These are phyloP conservation scores for Paratinospora sagittata DNA, from an alignment of 164 flowering plant genomes.

Conservation along the genomic window DNA sequence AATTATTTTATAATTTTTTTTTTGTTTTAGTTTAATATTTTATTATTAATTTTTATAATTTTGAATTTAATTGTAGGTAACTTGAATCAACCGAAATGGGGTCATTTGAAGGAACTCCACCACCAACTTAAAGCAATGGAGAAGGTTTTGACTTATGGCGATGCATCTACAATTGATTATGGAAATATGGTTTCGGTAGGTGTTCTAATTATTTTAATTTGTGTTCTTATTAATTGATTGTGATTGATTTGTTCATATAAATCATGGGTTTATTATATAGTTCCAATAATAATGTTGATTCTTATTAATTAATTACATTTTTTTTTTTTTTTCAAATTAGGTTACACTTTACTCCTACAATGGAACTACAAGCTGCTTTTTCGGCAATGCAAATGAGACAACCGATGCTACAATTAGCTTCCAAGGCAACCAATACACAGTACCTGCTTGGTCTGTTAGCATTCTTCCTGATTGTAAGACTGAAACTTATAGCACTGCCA, in stretches of 20 bases:
- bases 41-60: no score
- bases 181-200: conserved; percentile 10
- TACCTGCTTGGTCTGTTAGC: conserved; percentile 85
- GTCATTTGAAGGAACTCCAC: conserved; percentile 17
- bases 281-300: no score
- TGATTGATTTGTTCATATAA: not conserved
- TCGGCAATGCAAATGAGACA: conserved; percentile 23
- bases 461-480: conserved; percentile 49
- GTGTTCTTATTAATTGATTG: not conserved
- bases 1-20: no score
- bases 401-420: not conserved
- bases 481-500: conserved; percentile 53
- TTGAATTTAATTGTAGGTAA: conserved; percentile 7
- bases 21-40: no score
- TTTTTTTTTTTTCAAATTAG: not conserved
- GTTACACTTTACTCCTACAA: not conserved
- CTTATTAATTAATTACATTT: no score
- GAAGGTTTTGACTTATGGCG: conserved; percentile 24
- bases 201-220: no score
- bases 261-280: not conserved
- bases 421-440: conserved; percentile 9
- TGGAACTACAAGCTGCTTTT: not conserved
- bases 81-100: conserved; percentile 14
- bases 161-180: not conserved
- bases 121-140: conserved; percentile 25